Evolutionary conservation across 1,139 yeast genomes (phyloP), one percentile per base, ranked within the genome.

Genomic region (Zygosaccharomyces sapae): DNA sequence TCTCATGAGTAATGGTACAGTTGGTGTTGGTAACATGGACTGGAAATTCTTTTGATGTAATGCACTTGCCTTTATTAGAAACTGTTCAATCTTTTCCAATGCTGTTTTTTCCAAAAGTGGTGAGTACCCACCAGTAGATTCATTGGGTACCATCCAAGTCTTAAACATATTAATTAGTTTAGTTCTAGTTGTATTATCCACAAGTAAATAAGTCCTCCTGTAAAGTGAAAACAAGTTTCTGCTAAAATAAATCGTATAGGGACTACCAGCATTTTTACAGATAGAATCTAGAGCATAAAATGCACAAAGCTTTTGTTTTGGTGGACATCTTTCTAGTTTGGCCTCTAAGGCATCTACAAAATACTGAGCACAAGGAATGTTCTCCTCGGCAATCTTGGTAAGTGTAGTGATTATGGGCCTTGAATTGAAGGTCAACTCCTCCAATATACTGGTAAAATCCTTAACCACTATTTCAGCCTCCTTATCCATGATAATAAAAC

Each of bases 281-380:
- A 92, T 85, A n/a, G 97, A 89, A 66, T 92, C 98, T 48, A 92
- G 70, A 43, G 90, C 74, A 64, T 90, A 92, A 55, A 92, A 74
- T 3, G 94, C 81, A 59, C 79, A 92, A 46, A 92, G 74, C 67
- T 92, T 92, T 57, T 87, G 90, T 18, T 79, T 77, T 1, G 97
- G 97, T 4, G 86, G 75, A 54, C 83, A 77, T 63, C 86, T 76
- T 50, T 74, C 74, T 43, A 86, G 77, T 59, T 86, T 77, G 42
- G 72, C 73, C 58, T 80, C 86, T 45, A 92, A 78, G 22, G 89
- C 86, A 51, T 78, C 79, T 34, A 86, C 79, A 48, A 92, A 86
- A 44, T 84, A 86, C 50, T 80, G 80, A 4, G 97, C 96, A 45
- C 77, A 80, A 43, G 77, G 76, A 27, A 80, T 75, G 63, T 87